phyloP scores from a whole-genome alignment of 768 basidiomycete genomes.

The Mycena alexandri region DNA sequence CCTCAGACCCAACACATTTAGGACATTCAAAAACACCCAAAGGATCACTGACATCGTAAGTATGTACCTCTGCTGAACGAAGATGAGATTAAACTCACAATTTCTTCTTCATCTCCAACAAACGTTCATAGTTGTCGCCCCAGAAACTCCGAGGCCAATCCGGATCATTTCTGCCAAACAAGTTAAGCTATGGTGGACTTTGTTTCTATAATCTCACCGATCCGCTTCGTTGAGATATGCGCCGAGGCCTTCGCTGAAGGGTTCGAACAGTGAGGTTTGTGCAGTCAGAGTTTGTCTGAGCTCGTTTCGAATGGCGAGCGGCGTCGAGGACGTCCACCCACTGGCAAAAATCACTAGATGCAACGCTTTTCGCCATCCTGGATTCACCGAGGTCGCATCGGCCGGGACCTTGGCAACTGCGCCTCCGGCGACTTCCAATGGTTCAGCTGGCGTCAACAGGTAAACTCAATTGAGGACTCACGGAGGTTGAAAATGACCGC shows the following conservation, averaged over 20 bases:
- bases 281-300: background rate
- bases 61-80: background rate
- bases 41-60: constrained; percentile 14
- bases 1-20: constrained; percentile 29
- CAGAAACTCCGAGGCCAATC: constrained; percentile 31
- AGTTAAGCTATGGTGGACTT: constrained; percentile 1
- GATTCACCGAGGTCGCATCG: constrained; percentile 25
- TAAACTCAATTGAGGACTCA: background rate
- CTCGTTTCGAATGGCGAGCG: background rate
- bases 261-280: constrained; percentile 18
- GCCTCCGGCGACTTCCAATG: constrained; percentile 16
- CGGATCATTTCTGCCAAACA: constrained; percentile 9
- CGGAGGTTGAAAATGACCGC: constrained; percentile 9
- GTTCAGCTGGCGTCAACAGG: background rate
- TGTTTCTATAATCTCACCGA: background rate
- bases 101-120: constrained; percentile 25
- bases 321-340: constrained; percentile 27
- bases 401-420: constrained; percentile 19
- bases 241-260: constrained; percentile 23
- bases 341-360: constrained; percentile 15
- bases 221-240: constrained; percentile 32
- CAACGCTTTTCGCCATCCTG: constrained; percentile 30
- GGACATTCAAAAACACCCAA: constrained; percentile 28
- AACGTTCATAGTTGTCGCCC: constrained; percentile 26
- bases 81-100: constrained; percentile 15